A percentile compares a stretch with the other conserved stretches of the same genome.
phyloP scores from a whole-genome alignment of 2,329 filamentous ascomycete genomes.

The Sporothrix variecibatus region DNA sequence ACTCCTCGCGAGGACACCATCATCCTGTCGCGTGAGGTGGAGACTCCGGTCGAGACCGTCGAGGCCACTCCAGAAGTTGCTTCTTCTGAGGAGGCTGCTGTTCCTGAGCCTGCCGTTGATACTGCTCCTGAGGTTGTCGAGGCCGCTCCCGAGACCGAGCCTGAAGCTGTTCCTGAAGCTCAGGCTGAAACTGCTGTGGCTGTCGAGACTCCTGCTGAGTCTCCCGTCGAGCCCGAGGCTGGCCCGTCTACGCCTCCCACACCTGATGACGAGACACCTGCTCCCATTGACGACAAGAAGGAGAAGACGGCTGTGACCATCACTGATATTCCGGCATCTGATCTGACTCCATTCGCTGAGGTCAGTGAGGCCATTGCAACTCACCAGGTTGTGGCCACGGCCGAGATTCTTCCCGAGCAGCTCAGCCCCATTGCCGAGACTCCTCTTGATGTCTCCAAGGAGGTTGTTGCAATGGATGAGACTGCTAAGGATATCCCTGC shows the following conservation, averaged over 20 bases:
- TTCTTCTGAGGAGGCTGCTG: background rate
- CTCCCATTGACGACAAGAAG: background rate
- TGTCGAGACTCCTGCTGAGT: background rate
- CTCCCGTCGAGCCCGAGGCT: background rate
- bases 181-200: background rate
- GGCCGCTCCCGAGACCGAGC: background rate
- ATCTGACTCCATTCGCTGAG: background rate
- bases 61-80: background rate
- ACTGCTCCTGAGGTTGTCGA: background rate
- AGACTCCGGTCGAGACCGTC: background rate
- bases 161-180: conserved; percentile 2
- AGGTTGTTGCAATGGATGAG: background rate
- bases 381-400: background rate
- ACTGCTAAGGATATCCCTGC: background rate
- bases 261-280: background rate
- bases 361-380: background rate
- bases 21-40: background rate
- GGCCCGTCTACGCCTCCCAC: background rate
- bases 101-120: background rate
- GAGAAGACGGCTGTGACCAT: background rate
- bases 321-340: background rate
- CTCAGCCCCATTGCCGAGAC: background rate
- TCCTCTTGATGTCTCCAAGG: background rate
- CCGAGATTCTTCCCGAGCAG: conserved; percentile 1
- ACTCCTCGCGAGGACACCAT: background rate